A percentile compares a stretch with the other conserved stretches of the same genome.
phyloP scores from a whole-genome alignment of 1,284 basidiomycete genomes.

The Bondarzewia mesenterica region DNA sequence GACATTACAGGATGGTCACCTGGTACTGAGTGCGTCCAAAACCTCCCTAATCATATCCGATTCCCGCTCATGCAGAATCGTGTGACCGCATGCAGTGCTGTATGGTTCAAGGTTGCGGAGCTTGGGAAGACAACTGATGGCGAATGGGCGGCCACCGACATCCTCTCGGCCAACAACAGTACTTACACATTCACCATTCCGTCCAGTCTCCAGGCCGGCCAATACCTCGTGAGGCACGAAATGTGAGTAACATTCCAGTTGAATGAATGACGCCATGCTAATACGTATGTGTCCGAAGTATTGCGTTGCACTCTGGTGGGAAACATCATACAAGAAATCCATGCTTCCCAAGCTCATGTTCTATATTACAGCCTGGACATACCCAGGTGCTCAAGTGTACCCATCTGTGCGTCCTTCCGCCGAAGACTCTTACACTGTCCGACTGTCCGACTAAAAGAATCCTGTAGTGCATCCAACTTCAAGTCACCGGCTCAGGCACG shows the following conservation, averaged over 20 bases:
- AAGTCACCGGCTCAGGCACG: constrained; percentile 42
- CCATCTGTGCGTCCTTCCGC: no score
- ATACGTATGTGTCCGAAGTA: constrained; percentile 18
- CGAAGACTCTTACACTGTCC: no score
- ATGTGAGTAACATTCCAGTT: constrained; percentile 21
- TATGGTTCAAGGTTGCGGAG: constrained; percentile 43
- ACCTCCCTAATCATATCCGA: not conserved
- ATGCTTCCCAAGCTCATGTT: not conserved
- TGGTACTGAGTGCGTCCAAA: constrained; percentile 27
- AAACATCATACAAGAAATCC: constrained; percentile 10
- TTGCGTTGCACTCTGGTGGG: constrained; percentile 32
- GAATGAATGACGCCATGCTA: not conserved
- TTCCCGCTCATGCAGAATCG: not conserved
- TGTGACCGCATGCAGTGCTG: constrained; percentile 20
- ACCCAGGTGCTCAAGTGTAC: constrained; percentile 33
- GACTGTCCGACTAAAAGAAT: no score
- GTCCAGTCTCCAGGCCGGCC: constrained; percentile 32
- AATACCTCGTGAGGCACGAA: constrained; percentile 44
- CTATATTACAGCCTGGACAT: constrained; percentile 18
- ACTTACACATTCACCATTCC: constrained; percentile 41
- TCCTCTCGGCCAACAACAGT: constrained; percentile 29
- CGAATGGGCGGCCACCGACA: constrained; percentile 35
- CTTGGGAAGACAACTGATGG: constrained; percentile 35
- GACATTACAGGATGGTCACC: constrained; percentile 39
- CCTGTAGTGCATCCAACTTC: constrained; percentile 44